phyloP scores from a whole-genome alignment of 1,284 basidiomycete species.

The Papiliotrema laurentii region DNA sequence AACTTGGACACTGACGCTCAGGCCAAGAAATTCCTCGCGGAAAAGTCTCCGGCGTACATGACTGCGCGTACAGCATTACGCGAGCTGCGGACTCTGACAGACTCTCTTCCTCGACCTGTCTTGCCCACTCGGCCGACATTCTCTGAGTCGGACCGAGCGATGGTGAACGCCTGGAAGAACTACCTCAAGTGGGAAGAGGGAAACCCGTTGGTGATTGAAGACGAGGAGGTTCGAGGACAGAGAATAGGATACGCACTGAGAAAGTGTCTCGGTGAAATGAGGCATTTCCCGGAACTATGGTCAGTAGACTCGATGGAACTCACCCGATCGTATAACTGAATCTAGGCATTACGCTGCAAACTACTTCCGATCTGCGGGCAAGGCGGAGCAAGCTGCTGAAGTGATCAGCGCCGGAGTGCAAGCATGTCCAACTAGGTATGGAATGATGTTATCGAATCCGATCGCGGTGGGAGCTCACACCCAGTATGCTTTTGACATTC shows the following conservation, averaged over 20 bases:
- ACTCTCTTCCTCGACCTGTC: slow-evolving; percentile 57
- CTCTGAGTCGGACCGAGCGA: slow-evolving; percentile 63
- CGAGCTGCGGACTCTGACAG: slow-evolving; percentile 67
- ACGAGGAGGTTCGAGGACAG: slow-evolving; percentile 61
- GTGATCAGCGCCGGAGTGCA: slow-evolving; percentile 80
- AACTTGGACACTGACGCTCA: slow-evolving; percentile 1
- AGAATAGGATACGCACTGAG: slow-evolving; percentile 79
- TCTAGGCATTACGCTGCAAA: slow-evolving; percentile 82
- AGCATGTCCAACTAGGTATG: slow-evolving; percentile 79
- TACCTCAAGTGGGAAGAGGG: slow-evolving; percentile 95
- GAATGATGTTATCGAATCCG: too few species aligned
- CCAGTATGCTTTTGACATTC: slow-evolving; percentile 84
- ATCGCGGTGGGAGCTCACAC: too few species aligned
- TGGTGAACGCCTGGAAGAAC: slow-evolving; percentile 79
- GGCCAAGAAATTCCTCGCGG: slow-evolving; percentile 91
- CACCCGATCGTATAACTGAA: neutral
- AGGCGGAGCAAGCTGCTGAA: slow-evolving; percentile 73
- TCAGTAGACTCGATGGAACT: slow-evolving; percentile 42
- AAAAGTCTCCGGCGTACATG: slow-evolving; percentile 80
- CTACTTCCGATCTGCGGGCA: slow-evolving; percentile 70
- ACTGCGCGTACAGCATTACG: slow-evolving; percentile 85
- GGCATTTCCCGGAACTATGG: slow-evolving; percentile 95
- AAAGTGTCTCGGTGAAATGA: slow-evolving; percentile 76
- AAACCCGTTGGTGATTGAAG: slow-evolving; percentile 87
- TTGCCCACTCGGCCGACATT: slow-evolving; percentile 73